Conservation (phyloP, 2,329 filamentous ascomycete genomes). For the Cytospora chrysosperma region DNA sequence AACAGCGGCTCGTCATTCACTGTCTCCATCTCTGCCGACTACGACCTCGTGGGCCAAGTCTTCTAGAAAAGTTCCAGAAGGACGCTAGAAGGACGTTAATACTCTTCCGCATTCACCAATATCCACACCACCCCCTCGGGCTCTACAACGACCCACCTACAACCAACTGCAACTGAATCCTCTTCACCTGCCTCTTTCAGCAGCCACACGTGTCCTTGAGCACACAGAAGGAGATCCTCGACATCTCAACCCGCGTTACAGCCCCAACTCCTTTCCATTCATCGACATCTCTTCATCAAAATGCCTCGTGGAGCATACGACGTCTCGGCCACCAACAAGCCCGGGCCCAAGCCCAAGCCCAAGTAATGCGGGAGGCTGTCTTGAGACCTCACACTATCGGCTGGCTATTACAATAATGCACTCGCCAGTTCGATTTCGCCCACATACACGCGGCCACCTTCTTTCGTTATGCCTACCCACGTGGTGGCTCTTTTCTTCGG, state of each 20-base stretch:
- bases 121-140: constrained; percentile 8
- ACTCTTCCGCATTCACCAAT: constrained; percentile 2
- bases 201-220: constrained; percentile 5
- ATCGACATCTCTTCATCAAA: neutral
- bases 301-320: constrained; percentile 25
- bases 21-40: neutral
- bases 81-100: constrained; percentile 21
- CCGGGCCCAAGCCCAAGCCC: constrained; percentile 23
- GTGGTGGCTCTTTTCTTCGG: neutral
- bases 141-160: constrained; percentile 9
- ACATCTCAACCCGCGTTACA: neutral
- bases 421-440: neutral
- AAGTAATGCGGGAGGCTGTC: constrained; percentile 13
- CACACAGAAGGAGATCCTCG: neutral
- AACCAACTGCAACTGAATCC: neutral
- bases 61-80: constrained; percentile 18
- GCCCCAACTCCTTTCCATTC: neutral
- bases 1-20: neutral
- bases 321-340: constrained; percentile 23
- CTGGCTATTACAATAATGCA: neutral
- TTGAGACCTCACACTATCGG: neutral
- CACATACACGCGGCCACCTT: neutral
- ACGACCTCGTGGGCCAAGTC: neutral
- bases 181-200: neutral
- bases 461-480: neutral